Percentiles rank a stretch among this genome's conserved stretches.
phyloP scores from a whole-genome alignment of 2,329 filamentous ascomycete genomes.

The Lecanicillium sp. region DNA sequence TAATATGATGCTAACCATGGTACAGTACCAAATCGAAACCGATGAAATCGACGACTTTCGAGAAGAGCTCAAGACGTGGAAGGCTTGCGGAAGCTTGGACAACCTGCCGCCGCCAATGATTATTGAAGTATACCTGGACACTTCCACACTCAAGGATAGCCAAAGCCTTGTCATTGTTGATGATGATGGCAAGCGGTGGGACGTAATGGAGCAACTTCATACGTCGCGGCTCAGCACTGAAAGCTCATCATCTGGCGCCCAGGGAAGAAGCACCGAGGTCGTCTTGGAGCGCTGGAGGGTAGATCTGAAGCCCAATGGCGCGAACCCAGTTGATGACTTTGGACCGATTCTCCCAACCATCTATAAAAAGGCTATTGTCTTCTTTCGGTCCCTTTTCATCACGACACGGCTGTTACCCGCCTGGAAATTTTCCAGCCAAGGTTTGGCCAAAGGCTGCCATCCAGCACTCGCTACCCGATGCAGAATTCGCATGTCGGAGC shows the following conservation, averaged over 20 bases:
- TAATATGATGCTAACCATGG: conserved; percentile 10
- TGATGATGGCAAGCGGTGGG: conserved; percentile 85
- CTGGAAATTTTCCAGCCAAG: conserved; percentile 74
- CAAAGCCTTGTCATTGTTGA: conserved; percentile 85
- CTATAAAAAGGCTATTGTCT: conserved; percentile 95
- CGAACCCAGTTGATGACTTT: conserved; percentile 52
- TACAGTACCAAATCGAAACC: conserved; percentile 87
- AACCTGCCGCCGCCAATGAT: conserved; percentile 75
- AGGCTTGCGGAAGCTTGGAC: conserved; percentile 66
- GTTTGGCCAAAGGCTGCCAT: conserved; percentile 62
- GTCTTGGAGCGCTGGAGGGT: conserved; percentile 88
- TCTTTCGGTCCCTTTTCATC: conserved; percentile 83
- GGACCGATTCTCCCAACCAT: conserved; percentile 67
- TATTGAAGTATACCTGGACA: conserved; percentile 85
- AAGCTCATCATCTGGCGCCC: conserved; percentile 30
- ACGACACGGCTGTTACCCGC: conserved; percentile 76
- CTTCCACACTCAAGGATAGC: conserved; percentile 68
- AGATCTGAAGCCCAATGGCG: conserved; percentile 52
- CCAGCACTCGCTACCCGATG: conserved; percentile 67
- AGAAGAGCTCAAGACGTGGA: conserved; percentile 78
- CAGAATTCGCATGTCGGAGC: conserved; percentile 61
- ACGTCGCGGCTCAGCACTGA: conserved; percentile 48
- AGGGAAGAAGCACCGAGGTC: conserved; percentile 58
- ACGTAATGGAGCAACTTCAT: conserved; percentile 77
- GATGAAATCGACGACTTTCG: conserved; percentile 85